phyloP scores from a whole-genome alignment of 179 eudicot species.

The Nepenthes alata region DNA sequence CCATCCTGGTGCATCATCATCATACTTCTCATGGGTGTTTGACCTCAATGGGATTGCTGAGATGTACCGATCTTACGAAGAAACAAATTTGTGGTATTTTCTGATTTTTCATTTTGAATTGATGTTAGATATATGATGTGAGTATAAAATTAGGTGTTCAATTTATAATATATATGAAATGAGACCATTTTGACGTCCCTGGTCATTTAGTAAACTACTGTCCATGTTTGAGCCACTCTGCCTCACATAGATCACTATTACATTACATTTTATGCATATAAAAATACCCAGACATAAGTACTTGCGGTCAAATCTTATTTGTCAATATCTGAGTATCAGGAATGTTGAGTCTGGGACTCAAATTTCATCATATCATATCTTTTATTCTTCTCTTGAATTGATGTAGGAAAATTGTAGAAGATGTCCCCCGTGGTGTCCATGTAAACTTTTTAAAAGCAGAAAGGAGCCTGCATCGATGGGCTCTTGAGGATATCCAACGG shows the following conservation, averaged over 20 bases:
- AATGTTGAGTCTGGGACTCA: neutral
- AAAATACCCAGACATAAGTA: too few species aligned
- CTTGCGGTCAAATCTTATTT: too few species aligned
- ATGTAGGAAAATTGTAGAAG: conserved; percentile 75
- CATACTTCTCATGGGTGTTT: conserved; percentile 65
- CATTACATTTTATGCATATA: too few species aligned
- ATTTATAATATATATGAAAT: too few species aligned
- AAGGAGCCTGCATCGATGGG: conserved; percentile 94
- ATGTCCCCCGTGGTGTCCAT: conserved; percentile 89
- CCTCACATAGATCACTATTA: too few species aligned
- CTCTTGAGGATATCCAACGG: conserved; percentile 73
- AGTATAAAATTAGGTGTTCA: too few species aligned
- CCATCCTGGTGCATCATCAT: conserved; percentile 30
- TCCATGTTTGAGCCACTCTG: too few species aligned
- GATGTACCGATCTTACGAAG: conserved; percentile 83
- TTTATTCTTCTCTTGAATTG: conserved; percentile 1
- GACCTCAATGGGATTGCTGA: conserved; percentile 79
- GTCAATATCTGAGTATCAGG: too few species aligned
- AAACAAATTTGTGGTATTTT: conserved; percentile 70
- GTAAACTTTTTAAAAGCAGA: conserved; percentile 88
- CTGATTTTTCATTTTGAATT: neutral
- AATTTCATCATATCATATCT: neutral
- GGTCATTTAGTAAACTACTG: too few species aligned
- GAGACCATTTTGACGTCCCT: too few species aligned
- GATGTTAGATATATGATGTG: too few species aligned